Conservation (phyloP, 192 early-diverging fungal genomes). For the Linnemannia schmuckeri region DNA sequence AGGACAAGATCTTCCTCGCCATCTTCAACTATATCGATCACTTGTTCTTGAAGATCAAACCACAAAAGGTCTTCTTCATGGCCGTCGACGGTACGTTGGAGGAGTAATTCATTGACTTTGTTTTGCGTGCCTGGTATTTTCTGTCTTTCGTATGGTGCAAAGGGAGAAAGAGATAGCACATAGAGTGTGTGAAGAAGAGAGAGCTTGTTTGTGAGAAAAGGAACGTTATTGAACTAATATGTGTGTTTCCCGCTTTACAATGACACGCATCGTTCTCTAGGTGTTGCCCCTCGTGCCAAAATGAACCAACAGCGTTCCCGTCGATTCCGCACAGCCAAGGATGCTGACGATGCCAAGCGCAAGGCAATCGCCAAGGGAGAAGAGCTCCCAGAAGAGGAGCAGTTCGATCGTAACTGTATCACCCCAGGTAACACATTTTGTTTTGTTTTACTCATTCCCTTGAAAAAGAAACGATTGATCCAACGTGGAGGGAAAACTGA, state of each 20-base stretch:
- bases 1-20: constrained; percentile 92
- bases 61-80: constrained; percentile 94
- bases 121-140: neutral
- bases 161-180: neutral
- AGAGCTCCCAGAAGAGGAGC: constrained; percentile 72
- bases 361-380: constrained; percentile 80
- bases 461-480: no score
- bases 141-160: neutral
- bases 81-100: constrained; percentile 81
- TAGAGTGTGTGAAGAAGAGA: neutral
- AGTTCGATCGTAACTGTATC: constrained; percentile 98
- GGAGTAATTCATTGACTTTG: neutral
- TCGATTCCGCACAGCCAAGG: constrained; percentile 95
- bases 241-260: neutral
- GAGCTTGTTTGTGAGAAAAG: neutral
- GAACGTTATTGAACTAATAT: neutral
- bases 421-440: constrained; percentile 77
- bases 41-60: constrained; percentile 92
- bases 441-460: neutral
- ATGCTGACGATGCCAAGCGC: constrained; percentile 74
- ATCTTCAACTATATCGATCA: constrained; percentile 98
- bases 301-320: constrained; percentile 99
- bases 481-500: no score
- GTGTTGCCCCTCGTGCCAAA: constrained; percentile 97
- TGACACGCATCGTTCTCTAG: constrained; percentile 31